Evolutionary conservation across 495 filamentous ascomycete species (phyloP).

Genomic region (Podospora conica): DNA sequence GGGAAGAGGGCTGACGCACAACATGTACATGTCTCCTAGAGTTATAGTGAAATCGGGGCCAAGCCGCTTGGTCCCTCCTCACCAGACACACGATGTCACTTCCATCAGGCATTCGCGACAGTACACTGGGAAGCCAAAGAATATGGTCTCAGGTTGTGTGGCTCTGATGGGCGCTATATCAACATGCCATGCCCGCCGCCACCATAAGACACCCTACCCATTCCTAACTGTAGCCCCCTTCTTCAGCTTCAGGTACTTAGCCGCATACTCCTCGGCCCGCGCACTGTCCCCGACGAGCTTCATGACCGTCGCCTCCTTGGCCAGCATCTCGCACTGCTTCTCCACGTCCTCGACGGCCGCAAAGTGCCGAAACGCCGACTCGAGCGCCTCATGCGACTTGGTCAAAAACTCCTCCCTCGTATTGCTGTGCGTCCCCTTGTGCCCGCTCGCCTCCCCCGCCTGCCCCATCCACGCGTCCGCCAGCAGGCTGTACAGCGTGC

Average conservation of each 20-base stretch:
- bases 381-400: constrained; percentile 60
- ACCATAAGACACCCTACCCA: neutral
- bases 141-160: neutral
- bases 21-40: constrained; percentile 12
- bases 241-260: constrained; percentile 59
- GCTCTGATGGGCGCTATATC: neutral
- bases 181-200: neutral
- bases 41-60: neutral
- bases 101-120: neutral
- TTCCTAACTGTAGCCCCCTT: constrained; percentile 30
- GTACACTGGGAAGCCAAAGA: neutral
- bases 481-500: constrained; percentile 64
- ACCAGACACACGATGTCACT: neutral
- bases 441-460: constrained; percentile 48
- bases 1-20: constrained; percentile 3
- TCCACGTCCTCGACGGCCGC: constrained; percentile 66
- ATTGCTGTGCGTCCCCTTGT: constrained; percentile 3
- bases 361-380: constrained; percentile 58
- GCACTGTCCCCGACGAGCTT: constrained; percentile 64
- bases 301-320: constrained; percentile 79
- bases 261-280: constrained; percentile 68
- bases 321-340: constrained; percentile 76
- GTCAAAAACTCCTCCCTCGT: constrained; percentile 55
- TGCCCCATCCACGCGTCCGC: constrained; percentile 81
- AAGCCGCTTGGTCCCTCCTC: neutral